phyloP scores from a whole-genome alignment of 345 rosid genomes.

The Gossypium raimondii region DNA sequence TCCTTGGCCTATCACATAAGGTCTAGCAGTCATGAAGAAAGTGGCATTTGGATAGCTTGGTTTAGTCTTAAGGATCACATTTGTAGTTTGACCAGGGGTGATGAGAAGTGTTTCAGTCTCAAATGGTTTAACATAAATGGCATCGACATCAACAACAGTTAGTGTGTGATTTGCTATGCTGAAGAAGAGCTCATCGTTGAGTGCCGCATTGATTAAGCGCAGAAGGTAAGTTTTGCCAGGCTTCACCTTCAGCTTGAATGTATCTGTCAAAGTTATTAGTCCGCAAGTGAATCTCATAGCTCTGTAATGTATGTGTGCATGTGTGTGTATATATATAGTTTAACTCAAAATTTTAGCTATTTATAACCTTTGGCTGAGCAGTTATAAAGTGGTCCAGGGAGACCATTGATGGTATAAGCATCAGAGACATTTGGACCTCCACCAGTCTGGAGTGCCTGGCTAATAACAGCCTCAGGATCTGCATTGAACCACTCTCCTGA shows the following conservation, averaged over 20 bases:
- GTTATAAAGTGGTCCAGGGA: conserved; percentile 78
- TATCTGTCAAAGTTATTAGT: conserved; percentile 21
- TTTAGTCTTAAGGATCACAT: conserved; percentile 42
- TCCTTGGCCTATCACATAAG: conserved; percentile 59
- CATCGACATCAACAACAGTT: conserved; percentile 39
- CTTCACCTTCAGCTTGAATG: conserved; percentile 45
- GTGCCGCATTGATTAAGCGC: conserved; percentile 48
- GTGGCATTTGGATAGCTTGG: conserved; percentile 35
- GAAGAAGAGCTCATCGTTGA: conserved; percentile 55
- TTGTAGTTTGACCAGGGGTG: conserved; percentile 44
- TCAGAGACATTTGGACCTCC: conserved; percentile 84
- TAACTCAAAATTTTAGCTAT: background rate
- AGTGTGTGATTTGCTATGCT: conserved; percentile 48
- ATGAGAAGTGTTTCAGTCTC: conserved; percentile 39
- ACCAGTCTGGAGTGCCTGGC: conserved; percentile 67
- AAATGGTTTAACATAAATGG: conserved; percentile 38
- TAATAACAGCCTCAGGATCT: conserved; percentile 71
- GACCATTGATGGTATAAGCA: conserved; percentile 76
- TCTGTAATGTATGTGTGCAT: background rate
- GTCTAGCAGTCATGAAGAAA: conserved; percentile 57
- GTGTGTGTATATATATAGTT: background rate
- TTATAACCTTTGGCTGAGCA: conserved; percentile 59
- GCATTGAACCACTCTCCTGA: conserved; percentile 84
- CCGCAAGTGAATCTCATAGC: background rate
- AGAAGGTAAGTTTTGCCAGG: conserved; percentile 46